These are phyloP conservation scores for Backusella liffmaniae DNA, from an alignment of 192 early-diverging fungal genomes.

Conservation along the genomic window DNA sequence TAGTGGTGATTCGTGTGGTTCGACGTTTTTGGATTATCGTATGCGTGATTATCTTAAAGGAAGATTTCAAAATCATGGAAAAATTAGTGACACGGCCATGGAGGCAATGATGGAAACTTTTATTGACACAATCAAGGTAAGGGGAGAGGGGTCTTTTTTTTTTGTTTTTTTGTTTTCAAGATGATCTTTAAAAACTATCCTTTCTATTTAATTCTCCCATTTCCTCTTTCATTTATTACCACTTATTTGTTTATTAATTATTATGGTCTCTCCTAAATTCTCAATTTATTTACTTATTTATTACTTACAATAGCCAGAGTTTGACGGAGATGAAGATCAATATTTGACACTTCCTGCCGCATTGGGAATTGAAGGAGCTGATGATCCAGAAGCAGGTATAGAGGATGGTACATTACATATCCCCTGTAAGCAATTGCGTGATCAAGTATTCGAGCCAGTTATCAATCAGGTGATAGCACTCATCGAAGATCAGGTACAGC, in stretches of 20 bases:
- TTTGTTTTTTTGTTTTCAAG: not conserved
- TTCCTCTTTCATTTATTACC: not conserved
- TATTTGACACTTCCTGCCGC: constrained; percentile 42
- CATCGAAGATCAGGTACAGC: constrained; percentile 44
- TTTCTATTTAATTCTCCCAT: not conserved
- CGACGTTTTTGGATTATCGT: constrained; percentile 47
- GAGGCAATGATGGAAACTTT: constrained; percentile 46
- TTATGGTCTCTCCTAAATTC: not conserved
- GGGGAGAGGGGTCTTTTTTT: not conserved
- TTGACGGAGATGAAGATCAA: constrained; percentile 47
- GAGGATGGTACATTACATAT: constrained; percentile 44
- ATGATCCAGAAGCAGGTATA: constrained; percentile 39
- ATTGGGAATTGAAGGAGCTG: constrained; percentile 32
- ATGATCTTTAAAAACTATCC: not conserved
- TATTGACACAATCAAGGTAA: constrained; percentile 49
- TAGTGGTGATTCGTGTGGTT: constrained; percentile 52
- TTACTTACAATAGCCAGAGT: constrained; percentile 36
- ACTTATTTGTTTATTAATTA: not conserved
- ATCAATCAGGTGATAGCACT: constrained; percentile 43
- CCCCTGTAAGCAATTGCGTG: constrained; percentile 40
- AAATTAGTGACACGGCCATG: constrained; percentile 28
- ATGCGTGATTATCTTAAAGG: constrained; percentile 47
- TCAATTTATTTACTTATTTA: not conserved
- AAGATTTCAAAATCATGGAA: constrained; percentile 37
- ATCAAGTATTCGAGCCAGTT: constrained; percentile 50